These are phyloP conservation scores for Amniculicola lignicola DNA, from an alignment of 495 filamentous ascomycete genomes.

Conservation along the genomic window DNA sequence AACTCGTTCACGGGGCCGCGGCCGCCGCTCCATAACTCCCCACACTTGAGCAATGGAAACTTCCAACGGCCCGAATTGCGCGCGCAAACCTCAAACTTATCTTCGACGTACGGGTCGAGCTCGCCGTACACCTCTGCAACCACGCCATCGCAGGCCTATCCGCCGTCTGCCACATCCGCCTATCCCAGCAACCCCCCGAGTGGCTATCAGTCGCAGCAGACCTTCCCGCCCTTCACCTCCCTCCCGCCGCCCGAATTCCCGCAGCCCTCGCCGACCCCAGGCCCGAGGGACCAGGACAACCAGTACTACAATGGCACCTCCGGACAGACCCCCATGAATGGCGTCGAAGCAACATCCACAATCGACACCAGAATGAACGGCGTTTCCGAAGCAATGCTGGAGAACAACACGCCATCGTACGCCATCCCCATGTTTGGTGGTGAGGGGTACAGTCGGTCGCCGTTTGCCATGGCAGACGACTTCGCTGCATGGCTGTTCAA, in stretches of 20 bases:
- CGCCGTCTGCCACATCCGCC: slow-evolving; percentile 6
- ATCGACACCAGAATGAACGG: slow-evolving; percentile 38
- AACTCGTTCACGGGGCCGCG: slow-evolving; percentile 7
- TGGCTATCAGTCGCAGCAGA: slow-evolving; percentile 31
- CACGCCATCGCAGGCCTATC: slow-evolving; percentile 29
- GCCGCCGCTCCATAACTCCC: slow-evolving; percentile 21
- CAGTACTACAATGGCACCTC: slow-evolving; percentile 29
- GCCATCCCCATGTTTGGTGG: slow-evolving; percentile 81
- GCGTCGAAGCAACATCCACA: slow-evolving; percentile 23
- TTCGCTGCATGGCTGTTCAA: slow-evolving; percentile 91
- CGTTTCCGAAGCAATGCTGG: slow-evolving; percentile 49
- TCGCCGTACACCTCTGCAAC: slow-evolving; percentile 31
- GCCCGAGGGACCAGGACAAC: slow-evolving; percentile 22
- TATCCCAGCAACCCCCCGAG: slow-evolving; percentile 19
- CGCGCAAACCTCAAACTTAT: slow-evolving; percentile 29
- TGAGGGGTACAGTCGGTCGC: slow-evolving; percentile 78
- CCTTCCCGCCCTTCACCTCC: slow-evolving; percentile 29
- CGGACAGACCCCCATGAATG: slow-evolving; percentile 28
- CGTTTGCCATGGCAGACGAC: slow-evolving; percentile 85
- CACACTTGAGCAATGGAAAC: slow-evolving; percentile 30
- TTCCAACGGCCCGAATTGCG: slow-evolving; percentile 26
- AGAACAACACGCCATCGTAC: slow-evolving; percentile 63
- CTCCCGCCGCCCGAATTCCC: slow-evolving; percentile 32
- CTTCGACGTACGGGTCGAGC: slow-evolving; percentile 28
- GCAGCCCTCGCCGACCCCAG: slow-evolving; percentile 2